Percentiles rank a stretch among this genome's conserved stretches.
Conservation (phyloP, 2,329 filamentous ascomycete species). For the Pezicula carpinea region DNA sequence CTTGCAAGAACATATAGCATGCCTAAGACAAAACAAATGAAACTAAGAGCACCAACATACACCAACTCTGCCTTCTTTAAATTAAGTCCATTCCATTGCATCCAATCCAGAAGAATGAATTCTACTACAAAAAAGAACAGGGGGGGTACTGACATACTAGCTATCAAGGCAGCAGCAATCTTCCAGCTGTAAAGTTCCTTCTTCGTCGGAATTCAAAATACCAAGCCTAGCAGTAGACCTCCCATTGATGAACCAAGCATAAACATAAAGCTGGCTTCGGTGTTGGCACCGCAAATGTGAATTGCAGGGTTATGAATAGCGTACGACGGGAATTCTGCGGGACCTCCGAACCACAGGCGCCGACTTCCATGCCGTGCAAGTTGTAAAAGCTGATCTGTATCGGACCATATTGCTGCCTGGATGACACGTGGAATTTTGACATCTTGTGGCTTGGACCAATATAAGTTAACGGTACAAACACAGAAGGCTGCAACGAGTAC, state of each 20-base stretch:
- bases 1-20: neutral
- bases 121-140: too few species aligned
- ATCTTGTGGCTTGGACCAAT: neutral
- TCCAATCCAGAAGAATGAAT: too few species aligned
- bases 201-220: neutral
- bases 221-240: neutral
- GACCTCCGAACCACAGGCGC: neutral
- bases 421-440: neutral
- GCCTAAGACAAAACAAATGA: too few species aligned
- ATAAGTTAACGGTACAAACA: neutral
- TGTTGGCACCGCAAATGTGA: neutral
- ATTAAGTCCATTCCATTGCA: neutral
- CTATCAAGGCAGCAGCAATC: too few species aligned
- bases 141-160: too few species aligned
- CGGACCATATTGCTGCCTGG: neutral
- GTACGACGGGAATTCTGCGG: neutral
- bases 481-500: neutral
- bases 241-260: neutral
- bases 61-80: neutral
- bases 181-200: too few species aligned
- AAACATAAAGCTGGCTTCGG: neutral
- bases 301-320: neutral
- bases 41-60: neutral
- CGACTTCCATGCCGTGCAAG: neutral
- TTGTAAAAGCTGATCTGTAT: neutral